Conservation (phyloP, 2,329 filamentous ascomycete genomes). For the Leptographium flavum region DNA sequence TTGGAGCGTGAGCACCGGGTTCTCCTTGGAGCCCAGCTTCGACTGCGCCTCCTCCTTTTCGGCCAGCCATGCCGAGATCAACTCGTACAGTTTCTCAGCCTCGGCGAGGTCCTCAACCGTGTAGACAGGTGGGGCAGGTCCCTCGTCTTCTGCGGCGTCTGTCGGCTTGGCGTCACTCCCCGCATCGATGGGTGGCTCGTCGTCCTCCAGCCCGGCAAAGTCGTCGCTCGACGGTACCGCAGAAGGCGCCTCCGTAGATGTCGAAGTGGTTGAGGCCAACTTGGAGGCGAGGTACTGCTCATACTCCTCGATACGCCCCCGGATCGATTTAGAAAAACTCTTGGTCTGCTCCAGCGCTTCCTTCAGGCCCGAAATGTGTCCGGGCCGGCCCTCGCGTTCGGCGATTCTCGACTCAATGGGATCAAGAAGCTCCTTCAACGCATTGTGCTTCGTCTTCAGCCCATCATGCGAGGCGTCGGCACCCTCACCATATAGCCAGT, state of each 20-base stretch:
- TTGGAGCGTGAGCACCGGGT: constrained; percentile 59
- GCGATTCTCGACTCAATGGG: constrained; percentile 64
- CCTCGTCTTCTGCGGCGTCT: constrained; percentile 25
- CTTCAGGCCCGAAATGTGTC: constrained; percentile 51
- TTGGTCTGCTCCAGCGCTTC: constrained; percentile 58
- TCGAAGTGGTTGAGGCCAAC: constrained; percentile 30
- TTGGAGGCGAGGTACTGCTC: constrained; percentile 44
- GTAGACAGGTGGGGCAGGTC: constrained; percentile 53
- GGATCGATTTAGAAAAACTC: constrained; percentile 55
- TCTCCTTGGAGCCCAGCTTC: constrained; percentile 52
- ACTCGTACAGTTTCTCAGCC: constrained; percentile 47
- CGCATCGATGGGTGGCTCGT: constrained; percentile 24
- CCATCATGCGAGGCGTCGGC: constrained; percentile 59
- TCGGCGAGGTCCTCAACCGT: constrained; percentile 55
- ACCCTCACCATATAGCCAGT: constrained; percentile 87
- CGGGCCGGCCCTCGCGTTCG: constrained; percentile 59
- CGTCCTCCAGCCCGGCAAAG: constrained; percentile 69
- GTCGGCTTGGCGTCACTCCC: constrained; percentile 19
- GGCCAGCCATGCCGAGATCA: constrained; percentile 59
- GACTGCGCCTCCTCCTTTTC: constrained; percentile 58
- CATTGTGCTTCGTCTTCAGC: constrained; percentile 62
- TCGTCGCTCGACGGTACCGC: constrained; percentile 33
- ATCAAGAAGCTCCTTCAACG: constrained; percentile 60
- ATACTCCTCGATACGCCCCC: constrained; percentile 54
- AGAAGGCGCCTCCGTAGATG: constrained; percentile 22